phyloP scores from a whole-genome alignment of 306 rosid species.

The Trifolium pratense region DNA sequence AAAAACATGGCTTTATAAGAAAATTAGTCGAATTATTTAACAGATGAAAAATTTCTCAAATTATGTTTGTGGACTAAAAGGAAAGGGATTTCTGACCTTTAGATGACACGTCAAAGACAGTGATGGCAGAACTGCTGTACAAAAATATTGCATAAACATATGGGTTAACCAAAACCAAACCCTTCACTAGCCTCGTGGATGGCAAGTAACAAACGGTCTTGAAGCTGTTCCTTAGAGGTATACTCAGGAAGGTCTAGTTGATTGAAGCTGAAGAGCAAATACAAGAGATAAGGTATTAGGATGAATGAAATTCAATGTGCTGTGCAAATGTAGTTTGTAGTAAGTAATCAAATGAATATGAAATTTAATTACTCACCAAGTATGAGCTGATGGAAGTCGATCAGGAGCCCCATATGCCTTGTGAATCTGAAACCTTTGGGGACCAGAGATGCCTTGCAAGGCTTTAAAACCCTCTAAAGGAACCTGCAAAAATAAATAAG shows the following conservation, averaged over 20 bases:
- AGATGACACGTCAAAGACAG: conserved; percentile 51
- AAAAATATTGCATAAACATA: conserved; percentile 30
- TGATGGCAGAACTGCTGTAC: conserved; percentile 46
- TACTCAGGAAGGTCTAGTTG: conserved; percentile 98
- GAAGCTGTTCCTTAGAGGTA: conserved; percentile 90
- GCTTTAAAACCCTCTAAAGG: conserved; percentile 98
- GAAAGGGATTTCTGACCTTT: conserved; percentile 55
- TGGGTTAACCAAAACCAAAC: conserved; percentile 84
- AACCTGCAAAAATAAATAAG: conserved; percentile 67
- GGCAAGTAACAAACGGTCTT: conserved; percentile 93
- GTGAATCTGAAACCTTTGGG: conserved; percentile 98
- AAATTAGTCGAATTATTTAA: background rate
- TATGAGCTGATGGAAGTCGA: conserved; percentile 96
- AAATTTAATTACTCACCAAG: conserved; percentile 66
- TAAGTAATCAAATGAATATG: background rate
- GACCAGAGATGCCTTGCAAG: conserved; percentile 98
- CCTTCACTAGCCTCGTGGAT: conserved; percentile 99
- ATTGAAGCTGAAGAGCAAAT: conserved; percentile 72
- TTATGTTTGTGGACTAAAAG: background rate
- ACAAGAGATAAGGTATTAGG: conserved; percentile 33
- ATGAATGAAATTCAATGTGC: conserved; percentile 16
- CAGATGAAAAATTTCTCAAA: conserved; percentile 13
- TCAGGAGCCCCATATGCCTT: conserved; percentile 99
- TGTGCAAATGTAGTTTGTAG: conserved; percentile 9
- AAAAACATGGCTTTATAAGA: conserved; percentile 24